These are phyloP conservation scores for Coniochaeta sp. DNA, from an alignment of 2,329 filamentous ascomycete species.

Conservation along the genomic window DNA sequence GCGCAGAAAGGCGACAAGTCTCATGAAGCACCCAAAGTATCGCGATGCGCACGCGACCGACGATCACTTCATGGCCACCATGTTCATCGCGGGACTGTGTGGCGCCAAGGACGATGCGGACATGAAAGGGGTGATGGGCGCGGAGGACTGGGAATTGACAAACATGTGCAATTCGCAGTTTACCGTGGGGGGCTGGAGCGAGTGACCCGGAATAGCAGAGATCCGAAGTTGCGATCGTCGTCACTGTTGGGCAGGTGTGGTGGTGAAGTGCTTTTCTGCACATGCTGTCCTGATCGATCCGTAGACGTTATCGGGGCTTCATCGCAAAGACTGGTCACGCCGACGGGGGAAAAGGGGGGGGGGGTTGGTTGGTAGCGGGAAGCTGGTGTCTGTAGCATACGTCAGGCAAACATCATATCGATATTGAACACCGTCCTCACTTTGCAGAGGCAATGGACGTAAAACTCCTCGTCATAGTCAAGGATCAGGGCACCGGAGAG, in stretches of 20 bases:
- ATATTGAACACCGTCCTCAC: too few species aligned
- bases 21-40: slow-evolving; percentile 63
- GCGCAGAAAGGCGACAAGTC: slow-evolving; percentile 45
- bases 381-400: too few species aligned
- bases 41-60: slow-evolving; percentile 63
- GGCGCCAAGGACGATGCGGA: slow-evolving; percentile 40
- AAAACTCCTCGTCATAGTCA: background rate
- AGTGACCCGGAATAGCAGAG: background rate
- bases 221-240: background rate
- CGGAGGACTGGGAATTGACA: slow-evolving; percentile 59
- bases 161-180: slow-evolving; percentile 60
- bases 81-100: slow-evolving; percentile 54
- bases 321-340: background rate
- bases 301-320: background rate
- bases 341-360: background rate
- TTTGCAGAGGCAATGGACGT: too few species aligned
- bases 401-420: too few species aligned
- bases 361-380: too few species aligned
- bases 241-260: background rate
- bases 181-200: slow-evolving; percentile 36
- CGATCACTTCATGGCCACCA: slow-evolving; percentile 61
- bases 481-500: background rate
- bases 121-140: slow-evolving; percentile 34
- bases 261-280: background rate
- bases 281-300: background rate